These are phyloP conservation scores for Ceratobasidium sp. DNA, from an alignment of 1,284 basidiomycete species.

Conservation along the genomic window DNA sequence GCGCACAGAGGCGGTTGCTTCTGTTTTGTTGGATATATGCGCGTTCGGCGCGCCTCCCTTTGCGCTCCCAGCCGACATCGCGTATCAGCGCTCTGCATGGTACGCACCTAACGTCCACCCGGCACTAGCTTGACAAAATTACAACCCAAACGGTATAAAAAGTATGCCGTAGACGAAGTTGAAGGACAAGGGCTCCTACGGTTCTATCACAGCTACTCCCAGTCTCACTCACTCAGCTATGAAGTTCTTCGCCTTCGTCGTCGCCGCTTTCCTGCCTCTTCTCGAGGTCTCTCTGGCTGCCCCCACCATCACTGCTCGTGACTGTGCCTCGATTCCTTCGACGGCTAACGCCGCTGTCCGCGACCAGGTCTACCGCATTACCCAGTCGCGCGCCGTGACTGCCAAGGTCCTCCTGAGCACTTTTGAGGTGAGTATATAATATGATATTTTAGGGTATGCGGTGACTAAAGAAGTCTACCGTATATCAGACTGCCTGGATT, in stretches of 20 bases:
- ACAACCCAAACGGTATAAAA: slow-evolving; percentile 12
- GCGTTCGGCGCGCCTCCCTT: background rate
- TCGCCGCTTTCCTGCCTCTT: slow-evolving; percentile 15
- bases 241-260: slow-evolving; percentile 21
- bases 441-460: background rate
- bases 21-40: slow-evolving; percentile 25
- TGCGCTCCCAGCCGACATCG: slow-evolving; percentile 25
- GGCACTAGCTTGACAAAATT: background rate
- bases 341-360: slow-evolving; percentile 27
- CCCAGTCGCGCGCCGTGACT: slow-evolving; percentile 24
- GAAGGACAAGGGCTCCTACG: background rate
- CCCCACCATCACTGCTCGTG: slow-evolving; percentile 8
- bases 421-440: slow-evolving; percentile 12
- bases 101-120: background rate
- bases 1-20: slow-evolving; percentile 20
- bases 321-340: slow-evolving; percentile 28
- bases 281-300: slow-evolving; percentile 27
- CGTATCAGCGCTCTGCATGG: slow-evolving; percentile 28
- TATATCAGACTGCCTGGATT: slow-evolving; percentile 33
- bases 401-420: slow-evolving; percentile 35
- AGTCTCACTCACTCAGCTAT: background rate
- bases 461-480: background rate
- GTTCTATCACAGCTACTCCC: background rate
- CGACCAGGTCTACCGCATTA: slow-evolving; percentile 38
- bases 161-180: background rate